Conservation (phyloP, 208 protist species). For the Acanthamoeba rhysodes region DNA sequence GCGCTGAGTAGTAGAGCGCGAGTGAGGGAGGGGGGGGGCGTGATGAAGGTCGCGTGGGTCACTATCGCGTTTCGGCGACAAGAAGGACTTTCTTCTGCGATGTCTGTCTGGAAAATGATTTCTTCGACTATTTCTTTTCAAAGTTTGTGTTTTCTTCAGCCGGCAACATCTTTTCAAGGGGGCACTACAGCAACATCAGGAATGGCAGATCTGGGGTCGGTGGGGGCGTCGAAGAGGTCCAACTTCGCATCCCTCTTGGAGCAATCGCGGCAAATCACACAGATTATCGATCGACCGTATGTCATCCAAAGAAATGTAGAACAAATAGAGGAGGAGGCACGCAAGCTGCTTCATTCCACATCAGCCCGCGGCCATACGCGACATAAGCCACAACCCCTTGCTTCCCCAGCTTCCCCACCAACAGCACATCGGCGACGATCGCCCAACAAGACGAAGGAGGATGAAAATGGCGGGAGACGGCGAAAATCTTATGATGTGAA, state of each 20-base stretch:
- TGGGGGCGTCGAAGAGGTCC: not conserved
- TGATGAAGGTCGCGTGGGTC: too few relatives aligned
- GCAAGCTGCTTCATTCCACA: slow-evolving; percentile 31
- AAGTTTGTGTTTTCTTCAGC: too few relatives aligned
- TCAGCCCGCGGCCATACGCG: not conserved
- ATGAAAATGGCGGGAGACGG: not conserved
- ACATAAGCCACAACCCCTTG: not conserved
- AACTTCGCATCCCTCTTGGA: not conserved
- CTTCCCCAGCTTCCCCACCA: not conserved
- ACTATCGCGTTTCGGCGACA: too few relatives aligned
- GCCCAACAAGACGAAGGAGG: not conserved
- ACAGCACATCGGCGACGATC: not conserved
- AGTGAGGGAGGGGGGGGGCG: too few relatives aligned
- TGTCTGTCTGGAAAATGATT: too few relatives aligned
- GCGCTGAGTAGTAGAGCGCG: too few relatives aligned
- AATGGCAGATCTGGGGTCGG: not conserved
- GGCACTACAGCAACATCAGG: too few relatives aligned
- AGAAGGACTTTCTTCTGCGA: too few relatives aligned
- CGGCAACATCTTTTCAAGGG: too few relatives aligned
- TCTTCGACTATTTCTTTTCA: not conserved
- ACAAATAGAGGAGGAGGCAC: slow-evolving; percentile 45
- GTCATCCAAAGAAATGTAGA: slow-evolving; percentile 57
- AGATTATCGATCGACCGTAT: slow-evolving; percentile 19
- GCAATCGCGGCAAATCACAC: slow-evolving; percentile 20
- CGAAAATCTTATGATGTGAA: slow-evolving; percentile 1